A percentile compares a stretch with the other conserved stretches of the same genome.
Conservation (phyloP, 108 stramenopile genomes). For the Cyclotella kingstonii region DNA sequence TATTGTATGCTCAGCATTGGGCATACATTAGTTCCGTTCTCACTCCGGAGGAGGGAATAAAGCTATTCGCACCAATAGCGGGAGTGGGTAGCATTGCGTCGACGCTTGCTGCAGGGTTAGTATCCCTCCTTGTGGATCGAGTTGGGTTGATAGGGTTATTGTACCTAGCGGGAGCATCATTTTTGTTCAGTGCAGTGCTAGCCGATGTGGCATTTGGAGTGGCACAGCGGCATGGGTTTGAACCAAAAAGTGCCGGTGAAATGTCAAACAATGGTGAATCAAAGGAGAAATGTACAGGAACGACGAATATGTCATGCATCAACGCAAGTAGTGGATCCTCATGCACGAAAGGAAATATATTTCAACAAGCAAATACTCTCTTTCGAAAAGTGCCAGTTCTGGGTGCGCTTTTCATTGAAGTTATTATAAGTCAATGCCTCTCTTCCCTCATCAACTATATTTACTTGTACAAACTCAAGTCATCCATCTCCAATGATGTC, state of each 20-base stretch:
- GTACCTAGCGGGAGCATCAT: conserved; percentile 45
- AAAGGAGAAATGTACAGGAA: background rate
- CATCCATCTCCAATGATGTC: conserved; percentile 47
- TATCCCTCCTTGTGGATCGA: conserved; percentile 38
- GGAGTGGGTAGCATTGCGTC: conserved; percentile 69
- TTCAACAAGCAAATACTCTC: conserved; percentile 38
- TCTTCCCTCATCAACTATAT: conserved; percentile 55
- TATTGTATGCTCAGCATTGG: conserved; percentile 85
- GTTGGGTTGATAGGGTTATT: conserved; percentile 59
- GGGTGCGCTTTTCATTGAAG: conserved; percentile 53
- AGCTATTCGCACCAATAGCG: conserved; percentile 73
- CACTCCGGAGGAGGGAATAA: conserved; percentile 66
- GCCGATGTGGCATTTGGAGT: conserved; percentile 42
- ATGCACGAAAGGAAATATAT: conserved; percentile 30
- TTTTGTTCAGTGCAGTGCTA: conserved; percentile 42
- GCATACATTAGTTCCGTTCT: conserved; percentile 72
- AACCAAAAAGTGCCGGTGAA: background rate
- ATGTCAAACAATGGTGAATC: background rate
- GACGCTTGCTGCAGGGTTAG: conserved; percentile 57
- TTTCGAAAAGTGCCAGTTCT: conserved; percentile 55
- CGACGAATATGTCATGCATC: background rate
- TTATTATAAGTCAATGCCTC: conserved; percentile 49
- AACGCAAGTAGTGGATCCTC: conserved; percentile 1
- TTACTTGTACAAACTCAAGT: conserved; percentile 51
- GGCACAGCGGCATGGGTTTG: conserved; percentile 44